These are phyloP conservation scores for Handroanthus guayacan DNA, from an alignment of 257 asterid genomes.

Conservation along the genomic window DNA sequence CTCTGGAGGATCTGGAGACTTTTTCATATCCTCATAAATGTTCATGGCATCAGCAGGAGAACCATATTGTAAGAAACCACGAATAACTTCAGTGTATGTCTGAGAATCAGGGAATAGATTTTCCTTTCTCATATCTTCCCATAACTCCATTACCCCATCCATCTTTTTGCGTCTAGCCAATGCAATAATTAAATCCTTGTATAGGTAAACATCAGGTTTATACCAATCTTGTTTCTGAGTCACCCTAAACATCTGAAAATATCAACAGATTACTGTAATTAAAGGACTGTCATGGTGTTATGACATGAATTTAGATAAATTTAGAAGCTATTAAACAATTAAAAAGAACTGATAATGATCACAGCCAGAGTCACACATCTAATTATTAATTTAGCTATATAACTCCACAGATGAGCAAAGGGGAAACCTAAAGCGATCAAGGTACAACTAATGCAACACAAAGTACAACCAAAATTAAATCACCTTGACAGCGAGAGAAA, in stretches of 20 bases:
- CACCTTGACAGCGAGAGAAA: conserved; percentile 87
- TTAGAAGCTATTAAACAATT: background rate
- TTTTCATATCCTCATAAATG: conserved; percentile 89
- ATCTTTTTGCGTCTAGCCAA: conserved; percentile 78
- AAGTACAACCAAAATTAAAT: conserved; percentile 35
- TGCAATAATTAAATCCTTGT: conserved; percentile 88
- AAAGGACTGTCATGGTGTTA: background rate
- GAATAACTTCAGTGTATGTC: conserved; percentile 90
- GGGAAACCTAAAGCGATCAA: background rate
- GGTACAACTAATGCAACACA: conserved; percentile 35
- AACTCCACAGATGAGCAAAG: conserved; percentile 14
- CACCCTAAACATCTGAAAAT: conserved; percentile 73
- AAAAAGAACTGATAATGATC: background rate
- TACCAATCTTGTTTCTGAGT: conserved; percentile 91
- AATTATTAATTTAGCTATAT: background rate
- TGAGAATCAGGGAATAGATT: conserved; percentile 81
- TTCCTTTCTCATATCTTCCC: conserved; percentile 90
- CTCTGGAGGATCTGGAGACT: conserved; percentile 92
- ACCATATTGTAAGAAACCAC: conserved; percentile 90
- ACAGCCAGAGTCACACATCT: too few species aligned
- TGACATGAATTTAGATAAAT: background rate
- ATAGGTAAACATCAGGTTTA: conserved; percentile 75
- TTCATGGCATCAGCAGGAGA: conserved; percentile 99
- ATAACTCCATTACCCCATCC: conserved; percentile 84
- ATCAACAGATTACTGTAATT: background rate